phyloP scores from a whole-genome alignment of 208 protist species.

The Acanthamoeba lenticulata region DNA sequence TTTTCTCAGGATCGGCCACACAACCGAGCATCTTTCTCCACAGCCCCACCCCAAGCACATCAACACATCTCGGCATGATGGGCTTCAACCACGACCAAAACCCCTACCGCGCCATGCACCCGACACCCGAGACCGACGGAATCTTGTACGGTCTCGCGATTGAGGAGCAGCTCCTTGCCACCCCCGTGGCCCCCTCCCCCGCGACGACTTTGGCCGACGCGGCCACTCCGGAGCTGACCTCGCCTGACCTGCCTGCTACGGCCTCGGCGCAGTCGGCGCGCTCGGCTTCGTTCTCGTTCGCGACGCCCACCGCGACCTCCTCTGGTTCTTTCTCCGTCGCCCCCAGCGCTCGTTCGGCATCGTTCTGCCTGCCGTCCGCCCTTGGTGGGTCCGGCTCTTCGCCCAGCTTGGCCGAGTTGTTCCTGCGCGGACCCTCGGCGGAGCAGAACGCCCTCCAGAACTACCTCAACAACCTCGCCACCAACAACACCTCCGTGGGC shows the following conservation, averaged over 20 bases:
- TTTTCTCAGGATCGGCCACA: no score
- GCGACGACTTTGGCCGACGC: not conserved
- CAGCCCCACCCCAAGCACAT: no score
- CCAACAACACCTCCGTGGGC: not conserved
- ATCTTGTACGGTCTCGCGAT: not conserved
- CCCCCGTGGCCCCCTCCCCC: no score
- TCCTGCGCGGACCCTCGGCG: not conserved
- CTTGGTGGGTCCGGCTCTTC: not conserved
- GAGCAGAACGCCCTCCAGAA: not conserved
- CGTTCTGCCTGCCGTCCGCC: not conserved
- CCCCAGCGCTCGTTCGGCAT: not conserved
- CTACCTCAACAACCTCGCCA: not conserved
- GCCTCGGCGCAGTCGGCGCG: not conserved
- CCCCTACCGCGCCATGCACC: not conserved
- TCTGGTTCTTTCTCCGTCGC: no score
- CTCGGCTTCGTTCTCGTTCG: not conserved
- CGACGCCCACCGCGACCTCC: not conserved
- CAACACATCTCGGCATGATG: no score
- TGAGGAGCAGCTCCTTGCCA: not conserved
- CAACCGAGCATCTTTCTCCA: no score
- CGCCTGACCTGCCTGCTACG: not conserved
- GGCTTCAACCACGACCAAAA: not conserved
- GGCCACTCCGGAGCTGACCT: not conserved
- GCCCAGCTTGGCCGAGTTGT: not conserved
- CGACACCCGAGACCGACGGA: not conserved